Evolutionary conservation across 164 flowering plant species (phyloP).

Genomic region (Piper longum): DNA sequence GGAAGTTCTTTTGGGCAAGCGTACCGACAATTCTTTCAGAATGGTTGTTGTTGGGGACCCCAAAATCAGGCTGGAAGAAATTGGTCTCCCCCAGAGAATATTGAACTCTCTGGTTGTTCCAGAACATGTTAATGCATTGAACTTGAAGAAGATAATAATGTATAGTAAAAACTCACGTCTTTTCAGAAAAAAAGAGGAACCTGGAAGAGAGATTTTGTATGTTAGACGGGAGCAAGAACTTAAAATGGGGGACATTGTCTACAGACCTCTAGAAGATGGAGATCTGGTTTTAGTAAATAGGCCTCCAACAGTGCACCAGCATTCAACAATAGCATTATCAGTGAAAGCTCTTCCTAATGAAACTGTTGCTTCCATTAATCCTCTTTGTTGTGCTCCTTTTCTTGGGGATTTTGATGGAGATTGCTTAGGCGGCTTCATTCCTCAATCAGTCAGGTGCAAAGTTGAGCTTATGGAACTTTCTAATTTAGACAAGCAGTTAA

Average conservation of each 20-base stretch:
- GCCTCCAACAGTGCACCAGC: constrained; percentile 93
- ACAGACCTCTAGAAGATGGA: constrained; percentile 60
- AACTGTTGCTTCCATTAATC: constrained; percentile 63
- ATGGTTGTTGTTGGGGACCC: constrained; percentile 89
- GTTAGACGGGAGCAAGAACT: constrained; percentile 18
- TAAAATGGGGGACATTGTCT: constrained; percentile 38
- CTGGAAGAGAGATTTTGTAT: constrained; percentile 27
- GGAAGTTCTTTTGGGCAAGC: constrained; percentile 64
- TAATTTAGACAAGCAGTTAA: constrained; percentile 43
- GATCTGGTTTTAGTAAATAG: constrained; percentile 68
- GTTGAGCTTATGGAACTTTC: constrained; percentile 79
- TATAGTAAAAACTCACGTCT: constrained; percentile 23
- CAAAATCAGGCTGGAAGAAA: constrained; percentile 51
- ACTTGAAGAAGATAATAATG: constrained; percentile 32
- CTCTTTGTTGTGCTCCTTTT: constrained; percentile 70
- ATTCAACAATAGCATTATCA: constrained; percentile 58
- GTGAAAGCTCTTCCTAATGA: constrained; percentile 53
- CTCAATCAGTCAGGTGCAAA: constrained; percentile 59
- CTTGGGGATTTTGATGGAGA: constrained; percentile 97
- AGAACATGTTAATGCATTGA: constrained; percentile 44
- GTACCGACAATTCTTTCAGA: constrained; percentile 64
- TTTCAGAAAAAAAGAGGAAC: constrained; percentile 34
- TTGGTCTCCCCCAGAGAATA: constrained; percentile 63
- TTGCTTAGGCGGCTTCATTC: constrained; percentile 81
- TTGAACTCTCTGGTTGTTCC: constrained; percentile 48